Percentiles rank a stretch among this genome's conserved stretches.
Evolutionary conservation across 2,329 filamentous ascomycete species (phyloP).

Genomic region (Cladophialophora exuberans): DNA sequence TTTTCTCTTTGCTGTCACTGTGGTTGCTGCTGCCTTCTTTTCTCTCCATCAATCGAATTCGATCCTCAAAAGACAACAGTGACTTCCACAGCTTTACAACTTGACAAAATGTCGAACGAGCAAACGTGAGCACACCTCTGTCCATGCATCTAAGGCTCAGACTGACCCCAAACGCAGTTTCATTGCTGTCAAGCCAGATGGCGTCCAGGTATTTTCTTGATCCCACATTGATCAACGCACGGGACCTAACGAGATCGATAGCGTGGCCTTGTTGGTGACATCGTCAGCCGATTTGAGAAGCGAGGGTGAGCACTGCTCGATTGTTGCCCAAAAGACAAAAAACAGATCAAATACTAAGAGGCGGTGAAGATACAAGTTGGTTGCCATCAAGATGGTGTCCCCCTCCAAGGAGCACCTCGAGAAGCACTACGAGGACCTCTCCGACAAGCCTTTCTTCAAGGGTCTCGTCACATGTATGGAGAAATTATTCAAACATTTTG

Average conservation of each 20-base stretch:
- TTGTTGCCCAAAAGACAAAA: not conserved
- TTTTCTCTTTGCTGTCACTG: slow-evolving; percentile 21
- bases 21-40: slow-evolving; percentile 35
- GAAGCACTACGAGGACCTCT: slow-evolving; percentile 94
- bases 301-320: slow-evolving; percentile 58
- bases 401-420: slow-evolving; percentile 94
- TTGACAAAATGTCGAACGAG: slow-evolving; percentile 71
- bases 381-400: slow-evolving; percentile 90
- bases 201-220: slow-evolving; percentile 78
- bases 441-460: slow-evolving; percentile 94
- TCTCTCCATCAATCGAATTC: not conserved
- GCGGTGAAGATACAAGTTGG: slow-evolving; percentile 84
- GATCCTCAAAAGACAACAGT: slow-evolving; percentile 17
- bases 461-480: slow-evolving; percentile 83
- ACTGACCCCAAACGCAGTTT: slow-evolving; percentile 65
- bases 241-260: slow-evolving; percentile 44
- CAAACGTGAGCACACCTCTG: slow-evolving; percentile 74
- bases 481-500: slow-evolving; percentile 1
- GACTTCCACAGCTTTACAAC: slow-evolving; percentile 36
- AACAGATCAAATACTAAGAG: slow-evolving; percentile 9
- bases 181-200: slow-evolving; percentile 99
- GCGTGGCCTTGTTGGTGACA: slow-evolving; percentile 97
- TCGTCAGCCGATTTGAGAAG: slow-evolving; percentile 97
- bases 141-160: not conserved
- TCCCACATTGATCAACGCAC: slow-evolving; percentile 25